Conservation (phyloP, 768 basidiomycete species). For the Agaricus sinodeliciosus region DNA sequence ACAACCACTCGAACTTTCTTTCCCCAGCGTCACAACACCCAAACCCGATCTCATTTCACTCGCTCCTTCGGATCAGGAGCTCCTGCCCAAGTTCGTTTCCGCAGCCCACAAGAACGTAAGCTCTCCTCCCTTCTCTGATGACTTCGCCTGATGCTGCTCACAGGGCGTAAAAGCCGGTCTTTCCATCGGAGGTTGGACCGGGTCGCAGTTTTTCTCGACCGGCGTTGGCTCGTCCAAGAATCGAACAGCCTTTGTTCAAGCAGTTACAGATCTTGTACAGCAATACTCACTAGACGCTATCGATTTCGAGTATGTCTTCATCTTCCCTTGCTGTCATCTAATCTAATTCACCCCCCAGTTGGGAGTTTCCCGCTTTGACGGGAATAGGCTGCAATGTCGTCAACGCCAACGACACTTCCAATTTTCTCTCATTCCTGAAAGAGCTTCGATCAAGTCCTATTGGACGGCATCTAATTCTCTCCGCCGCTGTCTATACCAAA, state of each 20-base stretch:
- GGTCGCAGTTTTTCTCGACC: slow-evolving; percentile 55
- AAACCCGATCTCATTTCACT: slow-evolving; percentile 28
- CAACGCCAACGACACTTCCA: slow-evolving; percentile 60
- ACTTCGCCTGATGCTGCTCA: not conserved
- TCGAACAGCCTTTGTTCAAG: slow-evolving; percentile 51
- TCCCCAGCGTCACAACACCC: slow-evolving; percentile 31
- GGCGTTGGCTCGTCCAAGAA: slow-evolving; percentile 48
- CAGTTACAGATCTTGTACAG: slow-evolving; percentile 41
- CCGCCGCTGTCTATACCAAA: slow-evolving; percentile 59
- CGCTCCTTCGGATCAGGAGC: slow-evolving; percentile 33
- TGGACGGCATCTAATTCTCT: slow-evolving; percentile 55
- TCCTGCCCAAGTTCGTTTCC: slow-evolving; percentile 51
- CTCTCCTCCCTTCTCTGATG: not conserved
- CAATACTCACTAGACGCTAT: slow-evolving; percentile 53
- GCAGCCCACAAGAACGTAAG: slow-evolving; percentile 34
- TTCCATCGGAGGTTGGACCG: slow-evolving; percentile 65
- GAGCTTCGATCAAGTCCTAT: slow-evolving; percentile 52
- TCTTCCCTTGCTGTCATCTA: slow-evolving; percentile 1
- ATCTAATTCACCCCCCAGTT: slow-evolving; percentile 34
- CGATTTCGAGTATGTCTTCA: slow-evolving; percentile 49
- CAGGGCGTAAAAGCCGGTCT: slow-evolving; percentile 52
- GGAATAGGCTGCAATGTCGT: slow-evolving; percentile 70
- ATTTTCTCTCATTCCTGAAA: slow-evolving; percentile 74
- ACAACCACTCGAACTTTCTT: not conserved
- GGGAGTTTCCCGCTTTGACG: slow-evolving; percentile 75